Conservation (phyloP, 352 stramenopile genomes). For the Aphanomyces cochlioides region DNA sequence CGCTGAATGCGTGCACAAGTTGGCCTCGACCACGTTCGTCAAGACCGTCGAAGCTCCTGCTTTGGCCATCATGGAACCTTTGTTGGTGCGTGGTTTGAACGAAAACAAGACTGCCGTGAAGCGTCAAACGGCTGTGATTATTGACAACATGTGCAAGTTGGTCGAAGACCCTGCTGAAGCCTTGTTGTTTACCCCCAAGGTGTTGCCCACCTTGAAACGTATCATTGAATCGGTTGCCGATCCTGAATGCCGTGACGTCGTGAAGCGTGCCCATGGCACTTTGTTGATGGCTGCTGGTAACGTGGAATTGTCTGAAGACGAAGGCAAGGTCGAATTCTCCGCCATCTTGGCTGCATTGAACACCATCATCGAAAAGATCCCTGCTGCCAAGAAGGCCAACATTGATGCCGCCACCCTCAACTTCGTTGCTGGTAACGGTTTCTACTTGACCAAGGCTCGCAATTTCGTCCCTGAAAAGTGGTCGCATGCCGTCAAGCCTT, state of each 20-base stretch:
- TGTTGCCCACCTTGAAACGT: constrained; percentile 95
- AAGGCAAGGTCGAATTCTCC: constrained; percentile 91
- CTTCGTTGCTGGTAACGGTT: constrained; percentile 79
- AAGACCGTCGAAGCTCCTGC: constrained; percentile 96
- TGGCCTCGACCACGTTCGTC: constrained; percentile 98
- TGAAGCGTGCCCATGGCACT: constrained; percentile 90
- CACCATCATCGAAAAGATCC: constrained; percentile 70
- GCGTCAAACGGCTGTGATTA: constrained; percentile 97
- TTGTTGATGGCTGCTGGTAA: constrained; percentile 92
- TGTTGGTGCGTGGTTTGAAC: constrained; percentile 94
- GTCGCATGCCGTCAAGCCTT: constrained; percentile 86
- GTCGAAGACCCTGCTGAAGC: constrained; percentile 97
- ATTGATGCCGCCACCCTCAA: constrained; percentile 89
- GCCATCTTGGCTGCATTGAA: constrained; percentile 71
- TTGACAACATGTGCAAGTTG: constrained; percentile 99
- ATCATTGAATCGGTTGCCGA: constrained; percentile 95
- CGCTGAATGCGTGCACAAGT: constrained; percentile 98
- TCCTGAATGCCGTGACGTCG: constrained; percentile 95
- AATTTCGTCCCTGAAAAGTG: constrained; percentile 95
- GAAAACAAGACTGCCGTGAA: constrained; percentile 96
- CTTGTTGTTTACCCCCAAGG: constrained; percentile 96
- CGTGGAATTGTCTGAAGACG: constrained; percentile 86
- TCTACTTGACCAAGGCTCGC: constrained; percentile 82
- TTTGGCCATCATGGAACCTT: constrained; percentile 96
- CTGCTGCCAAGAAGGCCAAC: constrained; percentile 80